A percentile compares a stretch with the other conserved stretches of the same genome.
Evolutionary conservation across 2,329 filamentous ascomycete genomes (phyloP).

Genomic region (Plectosphaerella cucumerina): DNA sequence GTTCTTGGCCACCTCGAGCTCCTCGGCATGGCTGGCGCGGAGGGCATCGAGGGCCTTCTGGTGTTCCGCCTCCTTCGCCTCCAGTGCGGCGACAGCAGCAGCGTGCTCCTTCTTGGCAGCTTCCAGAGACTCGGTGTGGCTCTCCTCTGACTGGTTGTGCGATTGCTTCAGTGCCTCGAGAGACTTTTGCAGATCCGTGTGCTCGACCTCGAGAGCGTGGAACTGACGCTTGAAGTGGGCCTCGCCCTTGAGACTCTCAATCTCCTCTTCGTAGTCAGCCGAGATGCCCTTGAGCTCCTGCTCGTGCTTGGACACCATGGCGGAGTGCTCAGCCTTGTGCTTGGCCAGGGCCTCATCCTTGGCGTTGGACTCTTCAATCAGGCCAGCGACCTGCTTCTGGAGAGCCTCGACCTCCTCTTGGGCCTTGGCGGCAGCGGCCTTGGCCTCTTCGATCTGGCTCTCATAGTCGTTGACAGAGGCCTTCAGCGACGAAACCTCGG

Average conservation of each 20-base stretch:
- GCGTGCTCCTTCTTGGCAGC: conserved; percentile 39
- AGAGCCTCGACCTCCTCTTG: conserved; percentile 44
- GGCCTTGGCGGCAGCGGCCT: conserved; percentile 35
- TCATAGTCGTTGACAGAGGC: conserved; percentile 37
- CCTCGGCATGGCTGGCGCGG: conserved; percentile 53
- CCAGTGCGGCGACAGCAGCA: conserved; percentile 39
- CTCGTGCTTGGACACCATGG: conserved; percentile 43
- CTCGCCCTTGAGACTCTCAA: conserved; percentile 58
- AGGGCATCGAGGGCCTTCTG: conserved; percentile 51
- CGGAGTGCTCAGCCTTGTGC: conserved; percentile 44
- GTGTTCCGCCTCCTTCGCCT: conserved; percentile 48
- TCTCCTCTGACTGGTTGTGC: conserved; percentile 28
- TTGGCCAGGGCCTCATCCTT: conserved; percentile 47
- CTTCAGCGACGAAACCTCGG: conserved; percentile 33
- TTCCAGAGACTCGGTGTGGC: conserved; percentile 37
- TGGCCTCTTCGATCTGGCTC: conserved; percentile 40
- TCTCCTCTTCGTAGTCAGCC: conserved; percentile 60
- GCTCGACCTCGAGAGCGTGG: conserved; percentile 54
- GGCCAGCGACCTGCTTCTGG: conserved; percentile 42
- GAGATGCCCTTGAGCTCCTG: conserved; percentile 55
- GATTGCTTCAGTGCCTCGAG: conserved; percentile 22
- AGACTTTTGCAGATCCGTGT: conserved; percentile 42
- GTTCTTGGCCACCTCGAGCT: conserved; percentile 53
- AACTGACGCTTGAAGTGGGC: conserved; percentile 62
- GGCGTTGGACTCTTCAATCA: conserved; percentile 38